phyloP scores from a whole-genome alignment of 2,329 filamentous ascomycete species.

The Remersonia thermophila region DNA sequence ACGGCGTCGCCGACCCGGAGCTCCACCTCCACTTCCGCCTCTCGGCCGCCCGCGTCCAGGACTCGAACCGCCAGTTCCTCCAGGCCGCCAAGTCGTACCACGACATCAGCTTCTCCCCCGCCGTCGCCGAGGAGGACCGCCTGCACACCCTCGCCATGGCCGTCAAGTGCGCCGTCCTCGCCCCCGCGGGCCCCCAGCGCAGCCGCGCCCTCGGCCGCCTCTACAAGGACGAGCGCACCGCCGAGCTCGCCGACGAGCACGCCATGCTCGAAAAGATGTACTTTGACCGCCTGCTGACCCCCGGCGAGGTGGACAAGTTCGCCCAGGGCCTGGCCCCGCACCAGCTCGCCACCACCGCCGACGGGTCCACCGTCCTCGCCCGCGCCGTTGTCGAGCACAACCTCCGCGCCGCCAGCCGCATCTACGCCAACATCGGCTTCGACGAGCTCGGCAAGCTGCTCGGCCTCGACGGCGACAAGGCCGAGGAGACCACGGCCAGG shows the following conservation, averaged over 20 bases:
- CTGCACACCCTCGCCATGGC: slow-evolving; percentile 74
- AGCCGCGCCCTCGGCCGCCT: slow-evolving; percentile 69
- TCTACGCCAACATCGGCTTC: slow-evolving; percentile 68
- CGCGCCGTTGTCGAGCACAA: slow-evolving; percentile 96
- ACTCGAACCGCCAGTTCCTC: slow-evolving; percentile 80
- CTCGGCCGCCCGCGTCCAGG: slow-evolving; percentile 83
- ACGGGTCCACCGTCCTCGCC: slow-evolving; percentile 84
- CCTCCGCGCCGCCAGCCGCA: slow-evolving; percentile 66
- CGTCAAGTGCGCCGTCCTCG: slow-evolving; percentile 84
- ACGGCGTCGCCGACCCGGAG: slow-evolving; percentile 60
- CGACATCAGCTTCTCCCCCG: slow-evolving; percentile 63
- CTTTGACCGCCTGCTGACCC: slow-evolving; percentile 69
- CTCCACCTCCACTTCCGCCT: slow-evolving; percentile 78
- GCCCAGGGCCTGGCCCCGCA: slow-evolving; percentile 69
- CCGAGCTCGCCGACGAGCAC: slow-evolving; percentile 65
- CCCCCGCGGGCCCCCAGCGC: slow-evolving; percentile 76
- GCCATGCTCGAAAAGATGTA: slow-evolving; percentile 96
- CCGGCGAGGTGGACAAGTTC: slow-evolving; percentile 77
- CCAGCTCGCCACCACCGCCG: slow-evolving; percentile 78
- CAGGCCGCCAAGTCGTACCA: slow-evolving; percentile 83
- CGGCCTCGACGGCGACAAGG: slow-evolving; percentile 65
- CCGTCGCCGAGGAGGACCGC: slow-evolving; percentile 77
- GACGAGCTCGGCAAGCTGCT: slow-evolving; percentile 65
- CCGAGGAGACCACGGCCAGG: slow-evolving; percentile 79
- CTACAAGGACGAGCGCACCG: slow-evolving; percentile 84